Base-by-base conservation (phyloP, 2,329 filamentous ascomycete genomes). In the Trichoderma atroviride region DNA sequence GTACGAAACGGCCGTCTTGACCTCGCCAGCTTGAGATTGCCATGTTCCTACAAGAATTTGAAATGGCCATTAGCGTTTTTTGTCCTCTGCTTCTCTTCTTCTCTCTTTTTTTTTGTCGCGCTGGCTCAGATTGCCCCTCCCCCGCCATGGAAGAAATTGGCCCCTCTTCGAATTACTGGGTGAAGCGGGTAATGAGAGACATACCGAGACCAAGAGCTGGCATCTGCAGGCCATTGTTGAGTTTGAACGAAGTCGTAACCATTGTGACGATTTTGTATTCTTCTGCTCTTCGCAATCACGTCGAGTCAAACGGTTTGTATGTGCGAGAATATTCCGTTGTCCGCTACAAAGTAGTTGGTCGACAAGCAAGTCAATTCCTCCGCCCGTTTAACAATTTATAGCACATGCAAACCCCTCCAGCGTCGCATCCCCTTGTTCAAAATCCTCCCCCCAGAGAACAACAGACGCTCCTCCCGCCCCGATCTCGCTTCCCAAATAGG, bases 141-240 rank as follows among this genome's bases (percentile, higher is more conserved):
- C 56, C 56, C 61, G 61, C 61, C 50, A 64, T 68, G 33, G 22
- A 19, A 43, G 24, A 37, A 5, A 29, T 47, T 65, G 52, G 35
- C 37, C 52, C 52, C 52, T 65, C 52, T 35, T 27, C 10, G 40
- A 22, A 35, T 24, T 50, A 6, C 11, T 24, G 43, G 58, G 40
- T 57, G 27, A 33, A 43, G 13, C 59, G 66, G 2, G 24, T 43
- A 16, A 56, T 43, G 10, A 56, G 61, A 56, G 65, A 74, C 82
- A 58, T 81, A 89, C 87, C 88, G 35, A 91, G 83, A 64, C 88
- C 89, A 24, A 91, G 77, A 50, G 88, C 86, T 60, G 89, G 89
- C 71, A 91, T 91, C 72, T 87, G 81, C 69, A 83, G 80, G 70
- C 88, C 88, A 47, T 84, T 89, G 82, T 91, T 91, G 73, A 91